These are phyloP conservation scores for Boletus pseudopeckii DNA, from an alignment of 768 basidiomycete genomes.

Conservation along the genomic window DNA sequence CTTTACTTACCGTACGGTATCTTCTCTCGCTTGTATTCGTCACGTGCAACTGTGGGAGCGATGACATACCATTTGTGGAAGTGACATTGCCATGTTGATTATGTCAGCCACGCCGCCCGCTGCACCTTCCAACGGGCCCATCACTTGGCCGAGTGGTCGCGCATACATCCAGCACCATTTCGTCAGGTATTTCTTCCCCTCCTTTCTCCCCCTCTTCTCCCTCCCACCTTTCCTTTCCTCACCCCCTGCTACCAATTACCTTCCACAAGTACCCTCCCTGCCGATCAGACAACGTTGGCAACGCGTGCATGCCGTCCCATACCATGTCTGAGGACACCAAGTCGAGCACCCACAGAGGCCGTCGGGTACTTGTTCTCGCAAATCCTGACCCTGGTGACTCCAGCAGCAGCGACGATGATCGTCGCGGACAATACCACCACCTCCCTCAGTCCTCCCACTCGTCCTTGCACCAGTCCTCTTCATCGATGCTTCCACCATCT, in stretches of 20 bases:
- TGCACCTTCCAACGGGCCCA: slow-evolving; percentile 26
- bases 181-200: slow-evolving; percentile 14
- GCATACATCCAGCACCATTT: slow-evolving; percentile 28
- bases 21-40: not conserved
- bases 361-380: slow-evolving; percentile 52
- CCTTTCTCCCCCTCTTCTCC: not conserved
- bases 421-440: slow-evolving; percentile 8
- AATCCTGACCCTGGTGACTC: slow-evolving; percentile 57
- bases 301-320: slow-evolving; percentile 31
- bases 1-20: not conserved
- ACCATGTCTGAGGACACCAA: slow-evolving; percentile 63
- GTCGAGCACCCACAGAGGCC: slow-evolving; percentile 33
- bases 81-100: slow-evolving; percentile 25
- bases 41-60: slow-evolving; percentile 11
- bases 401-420: slow-evolving; percentile 39
- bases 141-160: slow-evolving; percentile 25
- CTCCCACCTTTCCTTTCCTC: not conserved
- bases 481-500: slow-evolving; percentile 24
- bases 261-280: slow-evolving; percentile 3
- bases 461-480: slow-evolving; percentile 22
- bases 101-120: slow-evolving; percentile 29
- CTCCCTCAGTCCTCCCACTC: slow-evolving; percentile 25
- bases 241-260: not conserved
- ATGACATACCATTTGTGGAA: not conserved
- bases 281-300: slow-evolving; percentile 25